These are phyloP conservation scores for Mycena galopus DNA, from an alignment of 768 basidiomycete species.

Conservation along the genomic window DNA sequence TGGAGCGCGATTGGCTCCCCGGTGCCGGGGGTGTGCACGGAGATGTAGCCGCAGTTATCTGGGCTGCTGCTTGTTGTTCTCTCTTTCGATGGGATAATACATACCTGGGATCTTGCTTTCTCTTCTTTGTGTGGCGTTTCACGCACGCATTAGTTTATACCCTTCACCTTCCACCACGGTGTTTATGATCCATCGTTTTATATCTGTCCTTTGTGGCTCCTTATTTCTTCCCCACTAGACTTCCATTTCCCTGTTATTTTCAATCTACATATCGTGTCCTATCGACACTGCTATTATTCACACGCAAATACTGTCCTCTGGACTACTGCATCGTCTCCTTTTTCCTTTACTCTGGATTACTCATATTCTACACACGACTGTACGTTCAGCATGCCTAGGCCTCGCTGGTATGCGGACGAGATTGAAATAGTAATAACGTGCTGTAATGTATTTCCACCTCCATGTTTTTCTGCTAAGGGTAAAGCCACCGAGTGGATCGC, in stretches of 20 bases:
- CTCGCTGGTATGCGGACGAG: not conserved
- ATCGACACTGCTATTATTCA: not conserved
- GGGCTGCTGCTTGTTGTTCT: too few relatives aligned
- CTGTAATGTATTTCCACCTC: not conserved
- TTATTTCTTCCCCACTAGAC: too few relatives aligned
- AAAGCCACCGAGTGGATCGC: not conserved
- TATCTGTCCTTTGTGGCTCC: not conserved
- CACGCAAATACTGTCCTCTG: not conserved
- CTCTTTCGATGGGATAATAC: too few relatives aligned
- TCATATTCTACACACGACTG: not conserved
- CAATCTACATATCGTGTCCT: too few relatives aligned
- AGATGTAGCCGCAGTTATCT: too few relatives aligned
- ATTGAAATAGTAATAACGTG: not conserved
- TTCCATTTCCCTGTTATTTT: too few relatives aligned
- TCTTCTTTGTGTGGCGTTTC: not conserved
- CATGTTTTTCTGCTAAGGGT: not conserved
- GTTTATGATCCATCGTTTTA: not conserved
- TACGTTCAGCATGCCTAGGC: not conserved
- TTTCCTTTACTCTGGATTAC: not conserved
- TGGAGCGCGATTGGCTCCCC: too few relatives aligned
- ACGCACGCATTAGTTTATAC: not conserved
- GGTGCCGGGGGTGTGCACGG: too few relatives aligned
- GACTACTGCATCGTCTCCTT: not conserved
- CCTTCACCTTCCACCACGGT: not conserved
- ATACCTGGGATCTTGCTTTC: too few relatives aligned